A percentile compares a stretch with the other conserved stretches of the same genome.
Evolutionary conservation across 2,329 filamentous ascomycete genomes (phyloP).

Genomic region (Lachnellula subtilissima): DNA sequence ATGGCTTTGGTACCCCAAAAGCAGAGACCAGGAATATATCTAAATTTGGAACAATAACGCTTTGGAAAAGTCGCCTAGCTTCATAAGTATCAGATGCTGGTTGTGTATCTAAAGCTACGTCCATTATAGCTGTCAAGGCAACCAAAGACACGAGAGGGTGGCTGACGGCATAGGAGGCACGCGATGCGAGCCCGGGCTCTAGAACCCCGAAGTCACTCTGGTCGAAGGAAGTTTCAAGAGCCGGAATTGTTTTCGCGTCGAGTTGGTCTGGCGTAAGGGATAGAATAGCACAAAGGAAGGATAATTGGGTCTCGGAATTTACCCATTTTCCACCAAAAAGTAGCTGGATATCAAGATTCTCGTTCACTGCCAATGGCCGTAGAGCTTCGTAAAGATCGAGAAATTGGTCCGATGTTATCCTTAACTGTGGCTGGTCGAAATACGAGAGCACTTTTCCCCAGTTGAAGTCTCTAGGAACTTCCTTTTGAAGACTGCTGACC

Average conservation of each 20-base stretch:
- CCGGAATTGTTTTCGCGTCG: slow-evolving; percentile 79
- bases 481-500: slow-evolving; percentile 57
- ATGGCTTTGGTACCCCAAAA: slow-evolving; percentile 71
- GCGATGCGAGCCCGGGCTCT: slow-evolving; percentile 53
- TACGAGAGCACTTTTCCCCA: slow-evolving; percentile 68
- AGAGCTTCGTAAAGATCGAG: slow-evolving; percentile 75
- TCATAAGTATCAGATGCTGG: slow-evolving; percentile 58
- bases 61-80: slow-evolving; percentile 61
- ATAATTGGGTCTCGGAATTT: slow-evolving; percentile 80
- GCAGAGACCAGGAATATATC: slow-evolving; percentile 76
- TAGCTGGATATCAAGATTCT: slow-evolving; percentile 74
- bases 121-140: slow-evolving; percentile 67
- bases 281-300: slow-evolving; percentile 86
- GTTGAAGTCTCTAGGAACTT: slow-evolving; percentile 59
- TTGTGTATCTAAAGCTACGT: slow-evolving; percentile 57
- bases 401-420: slow-evolving; percentile 76
- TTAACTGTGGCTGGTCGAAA: slow-evolving; percentile 75
- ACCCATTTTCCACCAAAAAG: slow-evolving; percentile 90
- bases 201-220: slow-evolving; percentile 57
- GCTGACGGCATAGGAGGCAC: slow-evolving; percentile 64
- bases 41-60: slow-evolving; percentile 66
- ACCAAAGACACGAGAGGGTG: slow-evolving; percentile 87
- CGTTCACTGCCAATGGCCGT: slow-evolving; percentile 62
- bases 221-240: slow-evolving; percentile 72
- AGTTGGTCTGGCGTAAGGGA: slow-evolving; percentile 70